These are phyloP conservation scores for Metroxylon sagu DNA, from an alignment of 176 grass and related monocot genomes.

Conservation along the genomic window DNA sequence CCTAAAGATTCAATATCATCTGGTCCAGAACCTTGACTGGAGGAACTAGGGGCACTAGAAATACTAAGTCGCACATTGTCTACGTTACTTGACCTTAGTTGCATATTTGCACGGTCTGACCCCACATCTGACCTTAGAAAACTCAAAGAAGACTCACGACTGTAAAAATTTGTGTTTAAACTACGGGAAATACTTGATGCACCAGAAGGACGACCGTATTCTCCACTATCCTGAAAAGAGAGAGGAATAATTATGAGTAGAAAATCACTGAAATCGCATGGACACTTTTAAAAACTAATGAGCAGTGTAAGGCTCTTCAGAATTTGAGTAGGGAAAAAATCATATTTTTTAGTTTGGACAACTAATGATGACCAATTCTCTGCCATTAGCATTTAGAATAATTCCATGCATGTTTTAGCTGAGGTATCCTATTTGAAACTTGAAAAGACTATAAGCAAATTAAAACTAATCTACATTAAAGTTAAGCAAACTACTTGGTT, in stretches of 20 bases:
- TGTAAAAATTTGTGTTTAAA: slow-evolving; percentile 36
- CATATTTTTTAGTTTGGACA: too few species aligned
- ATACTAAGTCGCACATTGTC: slow-evolving; percentile 66
- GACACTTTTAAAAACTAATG: too few species aligned
- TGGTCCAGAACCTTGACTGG: slow-evolving; percentile 60
- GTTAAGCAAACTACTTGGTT: too few species aligned
- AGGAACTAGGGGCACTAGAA: slow-evolving; percentile 78
- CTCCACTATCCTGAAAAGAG: slow-evolving; percentile 44
- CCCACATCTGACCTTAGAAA: slow-evolving; percentile 66
- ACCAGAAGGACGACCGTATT: slow-evolving; percentile 33
- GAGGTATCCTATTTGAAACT: too few species aligned
- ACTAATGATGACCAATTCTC: too few species aligned
- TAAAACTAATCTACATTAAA: too few species aligned
- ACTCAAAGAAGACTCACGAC: slow-evolving; percentile 26
- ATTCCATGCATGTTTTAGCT: too few species aligned
- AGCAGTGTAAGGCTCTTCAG: too few species aligned
- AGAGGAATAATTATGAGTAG: background rate
- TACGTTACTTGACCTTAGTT: slow-evolving; percentile 67
- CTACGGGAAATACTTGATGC: slow-evolving; percentile 33
- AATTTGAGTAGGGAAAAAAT: too few species aligned
- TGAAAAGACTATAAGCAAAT: too few species aligned
- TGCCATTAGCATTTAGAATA: too few species aligned
- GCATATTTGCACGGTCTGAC: slow-evolving; percentile 68
- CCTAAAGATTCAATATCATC: slow-evolving; percentile 94
- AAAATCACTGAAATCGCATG: too few species aligned